phyloP scores from a whole-genome alignment of 2,329 filamentous ascomycete species.

The Penicillium sp. region DNA sequence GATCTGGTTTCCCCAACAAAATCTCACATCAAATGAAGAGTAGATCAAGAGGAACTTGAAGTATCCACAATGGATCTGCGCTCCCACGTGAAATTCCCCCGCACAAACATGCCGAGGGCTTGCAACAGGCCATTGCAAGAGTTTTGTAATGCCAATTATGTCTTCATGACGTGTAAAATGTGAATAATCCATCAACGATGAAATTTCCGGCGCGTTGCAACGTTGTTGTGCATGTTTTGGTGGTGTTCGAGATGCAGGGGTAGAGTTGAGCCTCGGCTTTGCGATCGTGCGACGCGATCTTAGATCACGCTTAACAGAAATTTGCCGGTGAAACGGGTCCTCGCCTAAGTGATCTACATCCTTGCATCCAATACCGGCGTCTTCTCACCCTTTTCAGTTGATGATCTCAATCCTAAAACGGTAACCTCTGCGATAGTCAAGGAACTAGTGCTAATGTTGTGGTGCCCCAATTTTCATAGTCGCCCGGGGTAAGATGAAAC shows the following conservation, averaged over 20 bases:
- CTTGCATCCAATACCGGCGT: not conserved
- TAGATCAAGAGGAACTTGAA: not conserved
- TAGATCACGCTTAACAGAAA: not conserved
- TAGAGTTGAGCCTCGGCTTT: not conserved
- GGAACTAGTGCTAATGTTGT: not conserved
- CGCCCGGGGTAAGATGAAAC: not conserved
- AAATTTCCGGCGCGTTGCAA: not conserved
- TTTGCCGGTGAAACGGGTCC: not conserved
- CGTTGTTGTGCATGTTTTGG: not conserved
- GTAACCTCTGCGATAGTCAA: not conserved
- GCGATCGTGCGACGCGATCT: not conserved
- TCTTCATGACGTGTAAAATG: not conserved
- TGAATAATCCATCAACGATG: not conserved
- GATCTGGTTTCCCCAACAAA: constrained; percentile 19
- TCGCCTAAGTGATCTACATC: not conserved
- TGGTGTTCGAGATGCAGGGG: not conserved
- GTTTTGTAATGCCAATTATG: not conserved
- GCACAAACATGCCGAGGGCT: constrained; percentile 3
- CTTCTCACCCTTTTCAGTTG: not conserved
- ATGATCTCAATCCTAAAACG: not conserved
- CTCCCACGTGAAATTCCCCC: constrained; percentile 17
- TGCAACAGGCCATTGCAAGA: not conserved
- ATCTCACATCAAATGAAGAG: constrained; percentile 5
- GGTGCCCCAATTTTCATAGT: not conserved
- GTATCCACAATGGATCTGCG: constrained; percentile 7